These are phyloP conservation scores for Zizania palustris DNA, from an alignment of 202 grass and related monocot genomes.

Conservation along the genomic window DNA sequence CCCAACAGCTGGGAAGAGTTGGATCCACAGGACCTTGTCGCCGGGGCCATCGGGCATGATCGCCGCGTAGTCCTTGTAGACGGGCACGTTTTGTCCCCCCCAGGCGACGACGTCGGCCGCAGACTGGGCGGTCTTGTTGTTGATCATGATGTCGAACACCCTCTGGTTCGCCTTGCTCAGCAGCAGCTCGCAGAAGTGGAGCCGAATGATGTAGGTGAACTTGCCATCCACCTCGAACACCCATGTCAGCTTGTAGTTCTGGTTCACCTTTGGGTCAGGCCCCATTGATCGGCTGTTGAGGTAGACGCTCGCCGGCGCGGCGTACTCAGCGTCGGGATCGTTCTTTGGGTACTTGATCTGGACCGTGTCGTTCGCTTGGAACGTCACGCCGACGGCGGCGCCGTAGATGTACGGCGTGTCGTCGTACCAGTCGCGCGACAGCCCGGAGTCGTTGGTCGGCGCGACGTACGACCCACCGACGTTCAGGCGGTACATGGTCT, in stretches of 20 bases:
- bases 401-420: conserved; percentile 83
- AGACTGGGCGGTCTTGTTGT: conserved; percentile 70
- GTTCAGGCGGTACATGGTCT: conserved; percentile 84
- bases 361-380: conserved; percentile 22
- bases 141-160: conserved; percentile 69
- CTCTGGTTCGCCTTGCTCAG: conserved; percentile 65
- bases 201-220: conserved; percentile 74
- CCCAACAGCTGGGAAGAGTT: conserved; percentile 45
- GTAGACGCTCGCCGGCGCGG: conserved; percentile 65
- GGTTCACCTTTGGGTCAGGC: conserved; percentile 50
- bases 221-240: conserved; percentile 83
- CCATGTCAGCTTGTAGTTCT: conserved; percentile 82
- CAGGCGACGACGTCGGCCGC: conserved; percentile 61
- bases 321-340: conserved; percentile 40
- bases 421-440: conserved; percentile 73
- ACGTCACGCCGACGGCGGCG: conserved; percentile 55
- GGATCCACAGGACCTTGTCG: conserved; percentile 64
- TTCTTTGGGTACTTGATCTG: conserved; percentile 37
- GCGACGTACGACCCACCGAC: conserved; percentile 73
- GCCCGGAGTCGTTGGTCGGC: conserved; percentile 57
- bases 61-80: conserved; percentile 70
- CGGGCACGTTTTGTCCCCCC: conserved; percentile 50
- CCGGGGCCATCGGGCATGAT: conserved; percentile 32
- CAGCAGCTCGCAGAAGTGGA: conserved; percentile 82
- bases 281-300: conserved; percentile 64